Evolutionary conservation across 2,329 filamentous ascomycete genomes (phyloP).

Genomic region (Gliomastix tumulicola): DNA sequence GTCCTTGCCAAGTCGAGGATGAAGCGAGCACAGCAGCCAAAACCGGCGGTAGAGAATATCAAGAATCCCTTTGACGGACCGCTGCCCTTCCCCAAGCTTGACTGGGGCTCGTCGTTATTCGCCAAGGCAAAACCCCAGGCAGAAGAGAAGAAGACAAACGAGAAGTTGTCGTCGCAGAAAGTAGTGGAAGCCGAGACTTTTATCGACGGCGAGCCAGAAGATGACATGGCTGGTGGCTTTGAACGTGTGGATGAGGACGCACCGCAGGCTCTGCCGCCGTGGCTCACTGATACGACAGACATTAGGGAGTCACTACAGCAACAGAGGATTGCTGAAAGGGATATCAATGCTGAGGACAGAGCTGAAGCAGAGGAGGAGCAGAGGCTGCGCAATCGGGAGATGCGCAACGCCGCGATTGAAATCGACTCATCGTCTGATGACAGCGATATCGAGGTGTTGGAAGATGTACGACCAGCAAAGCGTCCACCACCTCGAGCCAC

Average conservation of each 20-base stretch:
- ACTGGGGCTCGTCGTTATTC: conserved; percentile 58
- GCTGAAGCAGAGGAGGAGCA: conserved; percentile 50
- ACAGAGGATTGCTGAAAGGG: conserved; percentile 46
- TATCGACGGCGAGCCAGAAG: conserved; percentile 10
- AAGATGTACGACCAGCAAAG: too few relatives aligned
- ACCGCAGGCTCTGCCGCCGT: conserved; percentile 64
- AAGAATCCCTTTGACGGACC: conserved; percentile 68
- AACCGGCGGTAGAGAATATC: conserved; percentile 38
- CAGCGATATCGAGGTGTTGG: conserved; percentile 46
- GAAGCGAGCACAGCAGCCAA: conserved; percentile 37
- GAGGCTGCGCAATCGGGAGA: conserved; percentile 31
- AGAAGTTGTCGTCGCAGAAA: neutral
- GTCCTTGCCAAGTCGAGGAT: conserved; percentile 67
- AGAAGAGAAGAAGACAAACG: neutral
- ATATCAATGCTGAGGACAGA: conserved; percentile 59
- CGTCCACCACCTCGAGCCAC: too few relatives aligned
- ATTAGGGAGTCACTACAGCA: conserved; percentile 57
- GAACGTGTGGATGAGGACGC: conserved; percentile 35
- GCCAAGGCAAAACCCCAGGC: conserved; percentile 26
- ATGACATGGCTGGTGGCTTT: conserved; percentile 58
- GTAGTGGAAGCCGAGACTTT: too few relatives aligned
- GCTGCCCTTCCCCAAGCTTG: conserved; percentile 83
- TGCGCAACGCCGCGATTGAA: conserved; percentile 47
- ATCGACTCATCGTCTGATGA: conserved; percentile 56
- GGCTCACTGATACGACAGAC: conserved; percentile 61